These are phyloP conservation scores for Eucalyptus virginea DNA, from an alignment of 345 rosid genomes.

Conservation along the genomic window DNA sequence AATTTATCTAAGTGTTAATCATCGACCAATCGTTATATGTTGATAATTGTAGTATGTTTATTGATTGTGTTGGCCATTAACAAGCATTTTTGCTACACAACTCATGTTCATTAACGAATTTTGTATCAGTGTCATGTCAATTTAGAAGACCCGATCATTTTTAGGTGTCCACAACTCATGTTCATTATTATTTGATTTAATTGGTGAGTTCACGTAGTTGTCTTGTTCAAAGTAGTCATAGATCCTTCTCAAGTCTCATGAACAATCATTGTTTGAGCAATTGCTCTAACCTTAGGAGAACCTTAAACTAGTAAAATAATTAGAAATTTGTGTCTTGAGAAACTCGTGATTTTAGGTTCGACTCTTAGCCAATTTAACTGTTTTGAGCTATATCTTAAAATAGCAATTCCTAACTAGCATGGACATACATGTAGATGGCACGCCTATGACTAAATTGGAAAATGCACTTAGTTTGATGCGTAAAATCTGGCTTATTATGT, in stretches of 20 bases:
- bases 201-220: not conserved
- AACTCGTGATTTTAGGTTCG: not conserved
- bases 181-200: not conserved
- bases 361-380: too few species aligned
- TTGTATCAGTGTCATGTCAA: not conserved
- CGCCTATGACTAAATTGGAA: not conserved
- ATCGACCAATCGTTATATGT: fast-evolving
- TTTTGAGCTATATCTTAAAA: not conserved
- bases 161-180: not conserved
- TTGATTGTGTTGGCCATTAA: not conserved
- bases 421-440: not conserved
- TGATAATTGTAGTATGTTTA: not conserved
- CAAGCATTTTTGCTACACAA: not conserved
- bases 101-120: not conserved
- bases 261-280: not conserved
- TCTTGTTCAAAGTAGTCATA: not conserved
- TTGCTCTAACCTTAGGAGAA: not conserved
- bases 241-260: not conserved
- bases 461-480: not conserved
- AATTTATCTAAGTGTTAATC: not conserved
- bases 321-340: not conserved
- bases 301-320: not conserved
- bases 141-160: not conserved
- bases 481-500: not conserved
- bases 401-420: not conserved